Base-by-base conservation (phyloP, 345 rosid genomes). In the Salix purpurea region DNA sequence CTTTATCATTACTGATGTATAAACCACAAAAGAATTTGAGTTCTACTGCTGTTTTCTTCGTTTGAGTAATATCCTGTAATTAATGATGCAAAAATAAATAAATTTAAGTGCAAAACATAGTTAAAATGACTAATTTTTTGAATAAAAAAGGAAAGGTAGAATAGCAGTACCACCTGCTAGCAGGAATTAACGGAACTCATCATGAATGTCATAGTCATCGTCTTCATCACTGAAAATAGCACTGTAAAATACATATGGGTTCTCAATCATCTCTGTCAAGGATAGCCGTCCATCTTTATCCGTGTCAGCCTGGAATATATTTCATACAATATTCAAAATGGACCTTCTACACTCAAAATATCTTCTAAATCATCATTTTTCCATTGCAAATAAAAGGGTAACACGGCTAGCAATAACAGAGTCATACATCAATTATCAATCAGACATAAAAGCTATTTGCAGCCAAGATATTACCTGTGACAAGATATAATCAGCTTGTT, bases 211-310 rank as follows among this genome's bases (percentile, higher is more conserved):
- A 77, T 91, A 89, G 37, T 84, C 92, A 39, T 75, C 90, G 6
- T 93, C 99, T 4, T 96, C 98, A 6, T 90, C 93, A 3, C 70
- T 89, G 84, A 96, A 94, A 46, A 94, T 88, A 52, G 98, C 97
- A 84, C 91, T 92, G 73, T 94, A 96, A 80, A 96, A 96, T 74
- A 91, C 99, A 24, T 91, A 94, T 4, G 99, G 98, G 79, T 89
- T 91, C 69, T 92, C 97, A 67, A 91, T 89, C 97, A 92, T 94
- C 90, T 96, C 99, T 16, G 62, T 50, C 84, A 96, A 80, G 71
- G 94, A 86, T 62, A 96, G 86, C 23, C 81, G 89, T 26, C 97
- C 91, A 80, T 96, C 97, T 85, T 96, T 90, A 78, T 96, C 86
- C 37, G 84, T 70, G 82, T 96, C 99, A 19, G 98, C 98, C 99